Conservation (phyloP, 345 rosid genomes). For the Raphanus raphanistrum region DNA sequence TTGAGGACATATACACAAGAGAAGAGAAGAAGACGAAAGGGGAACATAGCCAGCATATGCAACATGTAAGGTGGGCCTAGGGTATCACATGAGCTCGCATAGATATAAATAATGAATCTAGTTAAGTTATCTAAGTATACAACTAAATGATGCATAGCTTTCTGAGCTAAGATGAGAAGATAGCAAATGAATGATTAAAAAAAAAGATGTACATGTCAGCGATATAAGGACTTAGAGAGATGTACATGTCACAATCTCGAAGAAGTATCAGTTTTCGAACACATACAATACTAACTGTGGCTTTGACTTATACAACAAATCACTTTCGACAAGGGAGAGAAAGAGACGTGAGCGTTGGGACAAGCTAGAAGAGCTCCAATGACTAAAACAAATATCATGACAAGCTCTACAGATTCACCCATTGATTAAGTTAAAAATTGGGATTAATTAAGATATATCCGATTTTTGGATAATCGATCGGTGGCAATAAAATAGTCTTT, state of each 20-base stretch:
- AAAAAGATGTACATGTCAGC: no score
- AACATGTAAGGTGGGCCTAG: not conserved
- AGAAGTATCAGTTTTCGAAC: conserved; percentile 12
- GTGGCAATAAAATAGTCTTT: not conserved
- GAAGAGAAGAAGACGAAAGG: not conserved
- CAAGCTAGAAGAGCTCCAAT: conserved; percentile 5
- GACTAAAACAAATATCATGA: not conserved
- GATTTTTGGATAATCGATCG: conserved; percentile 2
- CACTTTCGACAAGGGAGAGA: not conserved
- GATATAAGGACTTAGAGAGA: no score
- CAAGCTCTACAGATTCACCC: not conserved
- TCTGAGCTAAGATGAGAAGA: no score
- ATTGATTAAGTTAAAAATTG: not conserved
- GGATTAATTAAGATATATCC: conserved; percentile 11
- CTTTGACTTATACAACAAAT: conserved; percentile 6
- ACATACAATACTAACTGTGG: not conserved
- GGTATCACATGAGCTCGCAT: not conserved
- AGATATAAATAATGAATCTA: not conserved
- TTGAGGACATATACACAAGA: conserved; percentile 6
- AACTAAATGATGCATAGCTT: no score
- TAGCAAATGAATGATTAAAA: no score
- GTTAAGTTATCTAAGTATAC: not conserved
- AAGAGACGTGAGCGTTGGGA: not conserved
- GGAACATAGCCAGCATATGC: conserved; percentile 2
- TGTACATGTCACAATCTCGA: not conserved